These are phyloP conservation scores for Withania somnifera DNA, from an alignment of 305 asterid species.

Conservation along the genomic window DNA sequence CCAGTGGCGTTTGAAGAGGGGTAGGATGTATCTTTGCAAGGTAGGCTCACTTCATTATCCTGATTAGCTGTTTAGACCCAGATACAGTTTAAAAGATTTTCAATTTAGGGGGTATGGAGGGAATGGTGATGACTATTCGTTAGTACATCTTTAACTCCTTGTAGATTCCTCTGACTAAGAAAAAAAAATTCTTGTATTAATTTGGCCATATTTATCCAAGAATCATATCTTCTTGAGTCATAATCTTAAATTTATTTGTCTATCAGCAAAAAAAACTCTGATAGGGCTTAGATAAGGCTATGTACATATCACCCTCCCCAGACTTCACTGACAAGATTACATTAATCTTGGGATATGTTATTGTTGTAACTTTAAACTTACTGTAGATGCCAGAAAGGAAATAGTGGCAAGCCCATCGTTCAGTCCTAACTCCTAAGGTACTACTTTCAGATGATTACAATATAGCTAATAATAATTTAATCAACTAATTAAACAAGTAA, in stretches of 20 bases:
- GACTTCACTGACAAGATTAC: neutral
- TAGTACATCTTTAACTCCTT: neutral
- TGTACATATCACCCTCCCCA: fast-evolving
- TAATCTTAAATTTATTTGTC: too few species aligned
- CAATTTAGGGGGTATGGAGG: too few species aligned
- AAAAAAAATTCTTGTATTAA: neutral
- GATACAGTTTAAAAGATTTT: too few species aligned
- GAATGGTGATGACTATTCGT: too few species aligned
- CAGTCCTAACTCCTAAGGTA: neutral
- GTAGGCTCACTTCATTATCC: too few species aligned
- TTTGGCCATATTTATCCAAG: neutral
- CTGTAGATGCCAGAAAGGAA: neutral
- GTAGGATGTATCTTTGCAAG: too few species aligned
- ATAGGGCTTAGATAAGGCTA: neutral
- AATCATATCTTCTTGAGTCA: too few species aligned
- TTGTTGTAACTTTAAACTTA: neutral
- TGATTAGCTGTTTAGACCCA: too few species aligned
- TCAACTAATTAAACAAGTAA: neutral
- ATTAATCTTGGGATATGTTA: neutral
- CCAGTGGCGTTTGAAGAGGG: too few species aligned
- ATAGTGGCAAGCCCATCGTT: neutral
- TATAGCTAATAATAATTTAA: neutral
- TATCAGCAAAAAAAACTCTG: too few species aligned
- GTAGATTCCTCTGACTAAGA: neutral
- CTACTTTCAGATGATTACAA: neutral